phyloP scores from a whole-genome alignment of 2,329 filamentous ascomycete species.

The Calonectria pauciramosa region DNA sequence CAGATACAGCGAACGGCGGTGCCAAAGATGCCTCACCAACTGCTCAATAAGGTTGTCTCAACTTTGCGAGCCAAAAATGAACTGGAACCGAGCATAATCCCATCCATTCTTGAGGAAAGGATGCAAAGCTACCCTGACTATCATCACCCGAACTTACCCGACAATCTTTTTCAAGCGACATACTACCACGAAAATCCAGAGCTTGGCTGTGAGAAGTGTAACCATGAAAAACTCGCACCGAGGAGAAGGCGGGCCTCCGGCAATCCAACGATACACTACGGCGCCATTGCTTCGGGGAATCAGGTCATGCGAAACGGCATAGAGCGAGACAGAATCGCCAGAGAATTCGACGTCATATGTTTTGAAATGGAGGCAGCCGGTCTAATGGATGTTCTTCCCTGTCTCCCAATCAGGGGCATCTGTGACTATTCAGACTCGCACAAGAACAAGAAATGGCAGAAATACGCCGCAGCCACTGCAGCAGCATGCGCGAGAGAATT shows the following conservation, averaged over 20 bases:
- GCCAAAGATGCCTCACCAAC: not conserved
- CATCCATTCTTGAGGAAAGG: not conserved
- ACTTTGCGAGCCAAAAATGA: not conserved
- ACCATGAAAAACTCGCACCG: fast-evolving
- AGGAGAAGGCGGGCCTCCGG: not conserved
- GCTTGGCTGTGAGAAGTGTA: not conserved
- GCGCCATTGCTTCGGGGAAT: not conserved
- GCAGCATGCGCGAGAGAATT: not conserved
- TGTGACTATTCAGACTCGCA: constrained; percentile 12
- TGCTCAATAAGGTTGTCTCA: not conserved
- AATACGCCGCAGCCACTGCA: not conserved
- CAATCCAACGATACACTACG: constrained; percentile 12
- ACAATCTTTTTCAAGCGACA: not conserved
- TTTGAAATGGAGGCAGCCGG: constrained; percentile 51
- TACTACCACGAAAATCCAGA: not conserved
- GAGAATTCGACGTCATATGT: constrained; percentile 33
- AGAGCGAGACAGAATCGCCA: constrained; percentile 44
- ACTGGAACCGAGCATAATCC: not conserved
- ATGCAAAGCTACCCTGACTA: not conserved
- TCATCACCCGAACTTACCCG: not conserved
- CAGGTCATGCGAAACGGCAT: not conserved
- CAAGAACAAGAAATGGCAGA: constrained; percentile 13
- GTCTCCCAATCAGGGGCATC: constrained; percentile 48
- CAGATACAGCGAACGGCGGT: not conserved
- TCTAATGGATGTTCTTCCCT: constrained; percentile 46